These are phyloP conservation scores for Saccharomycopsis olivae DNA, from an alignment of 805 yeast genomes.

Conservation along the genomic window DNA sequence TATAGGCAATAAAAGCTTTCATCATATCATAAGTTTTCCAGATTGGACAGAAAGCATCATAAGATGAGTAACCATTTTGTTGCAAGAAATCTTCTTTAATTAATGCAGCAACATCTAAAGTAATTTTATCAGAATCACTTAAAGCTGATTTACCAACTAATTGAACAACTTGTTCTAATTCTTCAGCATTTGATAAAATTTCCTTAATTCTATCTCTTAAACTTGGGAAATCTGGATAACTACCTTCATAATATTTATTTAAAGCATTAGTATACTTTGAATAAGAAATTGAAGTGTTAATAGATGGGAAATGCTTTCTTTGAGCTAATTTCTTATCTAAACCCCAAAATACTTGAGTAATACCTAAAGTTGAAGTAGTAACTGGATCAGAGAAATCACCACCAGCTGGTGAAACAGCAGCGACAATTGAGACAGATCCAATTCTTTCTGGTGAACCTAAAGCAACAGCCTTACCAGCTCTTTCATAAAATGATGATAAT, in stretches of 20 bases:
- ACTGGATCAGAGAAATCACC: slow-evolving; percentile 99
- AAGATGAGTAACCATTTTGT: slow-evolving; percentile 97
- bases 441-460: slow-evolving; percentile 93
- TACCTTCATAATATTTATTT: slow-evolving; percentile 71
- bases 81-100: slow-evolving; percentile 97
- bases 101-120: slow-evolving; percentile 82
- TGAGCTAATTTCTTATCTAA: slow-evolving; percentile 97
- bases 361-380: slow-evolving; percentile 96
- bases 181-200: slow-evolving; percentile 94
- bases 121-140: slow-evolving; percentile 93
- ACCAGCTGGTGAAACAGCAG: slow-evolving; percentile 99
- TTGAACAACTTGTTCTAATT: slow-evolving; percentile 97
- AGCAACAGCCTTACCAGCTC: slow-evolving; percentile 96
- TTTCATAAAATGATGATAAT: slow-evolving; percentile 96
- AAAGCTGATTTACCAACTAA: slow-evolving; percentile 97
- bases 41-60: slow-evolving; percentile 98
- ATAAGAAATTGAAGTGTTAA: slow-evolving; percentile 91
- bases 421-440: slow-evolving; percentile 98
- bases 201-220: slow-evolving; percentile 90
- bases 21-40: slow-evolving; percentile 99
- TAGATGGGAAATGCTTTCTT: slow-evolving; percentile 99
- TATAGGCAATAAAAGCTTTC: slow-evolving; percentile 85
- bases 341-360: slow-evolving; percentile 99
- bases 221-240: slow-evolving; percentile 84
- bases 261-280: slow-evolving; percentile 90